Conservation (phyloP, 2,329 filamentous ascomycete species). For the Trichoderma cornu-damae region DNA sequence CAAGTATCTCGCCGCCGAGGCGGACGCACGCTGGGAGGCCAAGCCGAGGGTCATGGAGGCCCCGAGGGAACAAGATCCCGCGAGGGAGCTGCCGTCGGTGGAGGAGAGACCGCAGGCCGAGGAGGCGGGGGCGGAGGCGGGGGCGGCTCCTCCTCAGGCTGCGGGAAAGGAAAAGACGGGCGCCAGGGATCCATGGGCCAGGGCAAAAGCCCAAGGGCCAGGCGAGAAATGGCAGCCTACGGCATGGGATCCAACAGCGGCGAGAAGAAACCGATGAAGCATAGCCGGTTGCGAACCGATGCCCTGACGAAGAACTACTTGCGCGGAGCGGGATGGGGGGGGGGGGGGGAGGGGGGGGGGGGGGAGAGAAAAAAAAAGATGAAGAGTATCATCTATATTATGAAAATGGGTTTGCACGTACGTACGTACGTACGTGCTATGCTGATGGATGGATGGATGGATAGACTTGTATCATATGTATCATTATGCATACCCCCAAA, state of each 20-base stretch:
- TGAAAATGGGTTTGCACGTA: too few species aligned
- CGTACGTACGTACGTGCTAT: background rate
- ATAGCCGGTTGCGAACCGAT: background rate
- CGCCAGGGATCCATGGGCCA: conserved; percentile 53
- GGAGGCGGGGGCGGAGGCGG: background rate
- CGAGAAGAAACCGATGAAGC: conserved; percentile 27
- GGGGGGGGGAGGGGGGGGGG: background rate
- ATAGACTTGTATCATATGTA: conserved; percentile 18
- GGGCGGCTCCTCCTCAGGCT: background rate
- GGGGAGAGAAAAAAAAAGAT: too few species aligned
- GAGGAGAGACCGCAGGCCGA: background rate
- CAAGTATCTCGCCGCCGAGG: conserved; percentile 53
- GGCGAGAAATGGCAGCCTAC: conserved; percentile 64
- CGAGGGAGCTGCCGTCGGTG: background rate
- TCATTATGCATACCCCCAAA: conserved; percentile 20
- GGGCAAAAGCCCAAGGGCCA: conserved; percentile 42
- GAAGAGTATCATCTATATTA: background rate
- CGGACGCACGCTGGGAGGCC: conserved; percentile 59
- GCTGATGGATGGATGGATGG: background rate
- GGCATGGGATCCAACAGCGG: conserved; percentile 52
- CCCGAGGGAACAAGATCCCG: conserved; percentile 22
- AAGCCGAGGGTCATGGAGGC: conserved; percentile 48
- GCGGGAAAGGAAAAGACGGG: conserved; percentile 19
- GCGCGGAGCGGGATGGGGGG: too few species aligned
- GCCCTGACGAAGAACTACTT: background rate